phyloP scores from a whole-genome alignment of 75 land plant species.

The Larix kaempferi region DNA sequence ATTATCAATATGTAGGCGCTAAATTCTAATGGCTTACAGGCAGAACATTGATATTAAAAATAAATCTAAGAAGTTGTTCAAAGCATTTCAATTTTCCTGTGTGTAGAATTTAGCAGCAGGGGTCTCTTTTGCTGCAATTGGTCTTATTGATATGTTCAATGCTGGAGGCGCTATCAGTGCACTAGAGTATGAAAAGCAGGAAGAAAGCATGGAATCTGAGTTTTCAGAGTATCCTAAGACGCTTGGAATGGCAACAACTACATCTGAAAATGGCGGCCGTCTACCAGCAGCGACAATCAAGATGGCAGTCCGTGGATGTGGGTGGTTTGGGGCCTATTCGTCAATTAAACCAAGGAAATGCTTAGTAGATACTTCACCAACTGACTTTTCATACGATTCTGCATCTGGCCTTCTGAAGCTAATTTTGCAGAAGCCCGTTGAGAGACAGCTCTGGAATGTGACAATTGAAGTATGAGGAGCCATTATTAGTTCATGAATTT shows the following conservation, averaged over 20 bases:
- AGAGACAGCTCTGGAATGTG: neutral
- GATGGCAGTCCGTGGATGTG: slow-evolving; percentile 64
- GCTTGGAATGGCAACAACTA: neutral
- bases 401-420: slow-evolving; percentile 48
- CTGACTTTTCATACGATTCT: slow-evolving; percentile 40
- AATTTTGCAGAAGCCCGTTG: slow-evolving; percentile 27
- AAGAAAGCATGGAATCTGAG: neutral
- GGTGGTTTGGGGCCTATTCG: slow-evolving; percentile 60
- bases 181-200: slow-evolving; percentile 30
- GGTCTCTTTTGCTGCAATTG: slow-evolving; percentile 73
- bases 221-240: neutral
- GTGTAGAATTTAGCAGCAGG: slow-evolving; percentile 47
- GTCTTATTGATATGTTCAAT: slow-evolving; percentile 86
- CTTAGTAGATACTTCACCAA: slow-evolving; percentile 20
- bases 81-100: neutral
- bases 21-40: no score
- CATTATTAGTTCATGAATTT: no score
- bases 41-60: neutral
- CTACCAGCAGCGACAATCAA: slow-evolving; percentile 16
- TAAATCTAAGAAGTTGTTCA: neutral
- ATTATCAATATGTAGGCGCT: neutral
- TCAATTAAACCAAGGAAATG: slow-evolving; percentile 54
- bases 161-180: slow-evolving; percentile 70
- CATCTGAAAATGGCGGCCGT: slow-evolving; percentile 6
- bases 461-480: no score